Base-by-base conservation (phyloP, 2,329 filamentous ascomycete genomes). In the Camillea tinctor region DNA sequence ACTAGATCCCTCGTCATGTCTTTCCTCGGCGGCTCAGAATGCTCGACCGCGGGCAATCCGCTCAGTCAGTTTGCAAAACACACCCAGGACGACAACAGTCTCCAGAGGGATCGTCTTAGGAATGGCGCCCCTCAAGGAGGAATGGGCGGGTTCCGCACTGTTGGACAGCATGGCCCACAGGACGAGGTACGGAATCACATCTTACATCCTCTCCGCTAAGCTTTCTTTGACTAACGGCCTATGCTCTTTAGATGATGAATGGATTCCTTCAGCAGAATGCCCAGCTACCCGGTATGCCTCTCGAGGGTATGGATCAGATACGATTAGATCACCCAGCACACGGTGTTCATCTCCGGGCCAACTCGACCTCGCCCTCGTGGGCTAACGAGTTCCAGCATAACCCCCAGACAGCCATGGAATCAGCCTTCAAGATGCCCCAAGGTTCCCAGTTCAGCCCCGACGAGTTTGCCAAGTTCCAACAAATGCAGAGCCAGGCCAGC, bases 51-150 rank as follows among this genome's bases (percentile, higher is more conserved):
- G 66, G 92, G 90, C 72, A 99, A 99, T 77, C 95, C 96, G 60
- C 88, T 99, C 71, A 94, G 92, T 74, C 95, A 98, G 81, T 96
- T 99, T 76, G 92, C 93, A 66, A 99, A 99, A 78, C 93, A 97
- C 77, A 92, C 95, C 59, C 91, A 96, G 73, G 92, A 96, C 83
- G 95, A 99, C 80, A 96, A 93, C 79, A 95, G 91, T 60, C 81
- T 98, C 60, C 95, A 98, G 79, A 85, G 93, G 71, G 95, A 99
- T 76, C 87, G 95, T 61, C 82, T 98, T 63, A 88, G 91, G 61
- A 92, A 91, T 64, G 82, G 89, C 66, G 88, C 87, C 0, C 89
- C 91, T 0, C 87, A 84, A 50, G 88, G 85, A 7, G 80, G 89
- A 71, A 83, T 91, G 70, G 89, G 91, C 73, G 86, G 90, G 70